These are phyloP conservation scores for Fusarium bactridioides DNA, from an alignment of 2,329 filamentous ascomycete species.

Conservation along the genomic window DNA sequence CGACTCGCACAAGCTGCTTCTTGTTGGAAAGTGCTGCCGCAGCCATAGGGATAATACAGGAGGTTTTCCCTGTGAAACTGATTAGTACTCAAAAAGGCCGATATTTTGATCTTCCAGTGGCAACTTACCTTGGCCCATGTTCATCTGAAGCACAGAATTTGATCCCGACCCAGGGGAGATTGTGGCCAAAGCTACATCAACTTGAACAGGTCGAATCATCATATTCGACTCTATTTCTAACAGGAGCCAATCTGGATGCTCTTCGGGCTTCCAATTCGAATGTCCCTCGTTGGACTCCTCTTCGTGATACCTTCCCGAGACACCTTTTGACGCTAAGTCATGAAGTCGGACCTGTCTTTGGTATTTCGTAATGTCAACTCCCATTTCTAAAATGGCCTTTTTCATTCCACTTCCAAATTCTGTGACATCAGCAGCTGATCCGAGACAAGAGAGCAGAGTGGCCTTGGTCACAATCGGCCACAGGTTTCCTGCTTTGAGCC, in stretches of 20 bases:
- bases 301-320: conserved; percentile 59
- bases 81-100: neutral
- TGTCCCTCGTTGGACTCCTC: conserved; percentile 54
- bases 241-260: conserved; percentile 69
- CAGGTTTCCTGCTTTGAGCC: conserved; percentile 36
- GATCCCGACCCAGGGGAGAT: conserved; percentile 58
- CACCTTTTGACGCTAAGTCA: conserved; percentile 59
- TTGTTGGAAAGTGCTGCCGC: conserved; percentile 55
- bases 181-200: conserved; percentile 68
- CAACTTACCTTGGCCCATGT: conserved; percentile 68
- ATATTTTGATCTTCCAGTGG: neutral
- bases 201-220: conserved; percentile 67
- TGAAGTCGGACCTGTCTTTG: conserved; percentile 56
- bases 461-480: conserved; percentile 38
- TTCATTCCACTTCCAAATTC: conserved; percentile 37
- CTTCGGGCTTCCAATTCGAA: conserved; percentile 62
- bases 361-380: conserved; percentile 32
- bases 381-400: conserved; percentile 26
- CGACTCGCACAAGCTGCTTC: conserved; percentile 58
- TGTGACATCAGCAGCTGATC: conserved; percentile 18
- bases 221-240: conserved; percentile 72
- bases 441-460: conserved; percentile 23
- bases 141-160: conserved; percentile 71
- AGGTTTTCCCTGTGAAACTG: conserved; percentile 59
- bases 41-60: conserved; percentile 63